These are phyloP conservation scores for Capsicum rhomboideum DNA, from an alignment of 257 asterid species.

Conservation along the genomic window DNA sequence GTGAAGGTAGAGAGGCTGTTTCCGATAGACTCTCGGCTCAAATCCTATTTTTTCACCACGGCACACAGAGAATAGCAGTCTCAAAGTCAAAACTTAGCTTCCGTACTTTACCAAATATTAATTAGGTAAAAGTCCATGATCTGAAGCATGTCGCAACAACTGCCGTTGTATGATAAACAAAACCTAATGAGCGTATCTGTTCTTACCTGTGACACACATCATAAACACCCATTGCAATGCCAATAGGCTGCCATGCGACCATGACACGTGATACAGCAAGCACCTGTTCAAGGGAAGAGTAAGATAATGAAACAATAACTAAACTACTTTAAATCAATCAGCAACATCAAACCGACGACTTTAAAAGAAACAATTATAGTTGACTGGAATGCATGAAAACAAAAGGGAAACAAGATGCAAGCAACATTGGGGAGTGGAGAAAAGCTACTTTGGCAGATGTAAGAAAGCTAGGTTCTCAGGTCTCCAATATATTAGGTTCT, in stretches of 20 bases:
- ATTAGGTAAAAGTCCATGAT: no score
- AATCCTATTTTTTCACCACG: no score
- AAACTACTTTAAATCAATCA: not conserved
- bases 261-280: constrained; percentile 94
- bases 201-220: constrained; percentile 94
- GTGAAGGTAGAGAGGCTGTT: no score
- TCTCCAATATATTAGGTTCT: not conserved
- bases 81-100: no score
- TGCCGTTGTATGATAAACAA: not conserved
- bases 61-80: no score
- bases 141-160: no score
- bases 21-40: no score
- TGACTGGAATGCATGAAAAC: not conserved
- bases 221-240: constrained; percentile 95
- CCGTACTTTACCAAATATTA: no score
- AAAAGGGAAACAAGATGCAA: not conserved
- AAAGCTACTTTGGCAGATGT: not conserved
- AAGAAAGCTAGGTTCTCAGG: not conserved
- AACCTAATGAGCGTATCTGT: not conserved
- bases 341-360: not conserved
- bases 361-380: not conserved
- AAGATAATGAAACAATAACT: not conserved
- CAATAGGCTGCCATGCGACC: constrained; percentile 99
- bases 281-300: constrained; percentile 44
- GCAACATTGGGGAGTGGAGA: not conserved